These are phyloP conservation scores for Chrysosporium keratinophilum DNA, from an alignment of 2,329 filamentous ascomycete genomes.

Conservation along the genomic window DNA sequence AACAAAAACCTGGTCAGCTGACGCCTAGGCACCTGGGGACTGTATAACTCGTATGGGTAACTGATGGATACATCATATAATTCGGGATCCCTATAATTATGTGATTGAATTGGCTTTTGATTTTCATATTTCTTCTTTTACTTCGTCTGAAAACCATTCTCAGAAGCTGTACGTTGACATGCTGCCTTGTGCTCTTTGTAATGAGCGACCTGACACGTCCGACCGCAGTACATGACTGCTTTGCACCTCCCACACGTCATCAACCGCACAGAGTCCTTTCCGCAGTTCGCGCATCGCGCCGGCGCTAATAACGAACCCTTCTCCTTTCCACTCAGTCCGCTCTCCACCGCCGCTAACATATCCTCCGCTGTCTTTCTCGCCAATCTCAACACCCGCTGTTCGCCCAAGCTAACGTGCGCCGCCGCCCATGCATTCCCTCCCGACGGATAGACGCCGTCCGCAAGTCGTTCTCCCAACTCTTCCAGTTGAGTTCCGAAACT, in stretches of 20 bases:
- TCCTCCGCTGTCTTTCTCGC: conserved; percentile 26
- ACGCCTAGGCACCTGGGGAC: no score
- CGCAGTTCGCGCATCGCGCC: conserved; percentile 24
- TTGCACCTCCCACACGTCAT: conserved; percentile 28
- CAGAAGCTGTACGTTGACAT: conserved; percentile 21
- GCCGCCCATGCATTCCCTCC: conserved; percentile 31
- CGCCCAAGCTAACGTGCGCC: conserved; percentile 24
- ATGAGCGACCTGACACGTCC: conserved; percentile 27
- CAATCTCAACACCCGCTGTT: conserved; percentile 28
- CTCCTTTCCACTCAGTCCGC: conserved; percentile 17
- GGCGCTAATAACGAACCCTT: conserved; percentile 10
- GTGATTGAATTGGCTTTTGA: no score
- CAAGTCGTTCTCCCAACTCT: conserved; percentile 26
- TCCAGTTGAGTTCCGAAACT: conserved; percentile 25
- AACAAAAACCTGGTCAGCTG: no score
- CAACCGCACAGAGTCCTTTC: conserved; percentile 22
- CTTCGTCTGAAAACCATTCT: conserved; percentile 15
- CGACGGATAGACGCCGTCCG: conserved; percentile 23
- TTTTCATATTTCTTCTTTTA: conserved; percentile 11
- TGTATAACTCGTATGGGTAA: no score
- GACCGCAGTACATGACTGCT: conserved; percentile 24
- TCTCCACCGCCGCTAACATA: conserved; percentile 21
- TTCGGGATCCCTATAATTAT: no score
- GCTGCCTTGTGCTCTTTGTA: conserved; percentile 25
- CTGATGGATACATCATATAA: no score